Conservation (phyloP, 805 yeast genomes). For the Ogataea parapolymorpha region DNA sequence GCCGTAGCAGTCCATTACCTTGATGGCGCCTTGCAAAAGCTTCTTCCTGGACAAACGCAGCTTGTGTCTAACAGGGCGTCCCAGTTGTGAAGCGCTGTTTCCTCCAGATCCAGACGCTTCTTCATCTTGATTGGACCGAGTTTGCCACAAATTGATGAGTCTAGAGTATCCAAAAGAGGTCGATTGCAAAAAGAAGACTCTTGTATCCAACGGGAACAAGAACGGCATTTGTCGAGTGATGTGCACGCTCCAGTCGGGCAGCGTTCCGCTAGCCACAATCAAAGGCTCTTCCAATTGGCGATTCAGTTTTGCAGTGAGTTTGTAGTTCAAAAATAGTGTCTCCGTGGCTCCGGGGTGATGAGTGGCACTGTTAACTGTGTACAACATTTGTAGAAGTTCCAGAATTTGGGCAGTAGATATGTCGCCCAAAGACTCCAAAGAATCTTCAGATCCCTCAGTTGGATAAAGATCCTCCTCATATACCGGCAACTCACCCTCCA, state of each 20-base stretch:
- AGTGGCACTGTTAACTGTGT: slow-evolving; percentile 35
- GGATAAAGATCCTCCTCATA: slow-evolving; percentile 32
- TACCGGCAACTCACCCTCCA: slow-evolving; percentile 26
- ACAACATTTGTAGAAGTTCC: slow-evolving; percentile 45
- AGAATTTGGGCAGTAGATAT: slow-evolving; percentile 39
- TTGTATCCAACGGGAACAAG: slow-evolving; percentile 76
- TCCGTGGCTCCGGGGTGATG: slow-evolving; percentile 28
- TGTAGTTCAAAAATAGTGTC: slow-evolving; percentile 62
- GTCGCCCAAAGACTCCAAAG: slow-evolving; percentile 32
- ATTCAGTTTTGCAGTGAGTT: slow-evolving; percentile 79
- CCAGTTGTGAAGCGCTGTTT: slow-evolving; percentile 46
- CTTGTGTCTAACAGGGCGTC: slow-evolving; percentile 76
- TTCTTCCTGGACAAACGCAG: slow-evolving; percentile 70
- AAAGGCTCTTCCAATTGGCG: slow-evolving; percentile 88
- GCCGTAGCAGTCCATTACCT: slow-evolving; percentile 73
- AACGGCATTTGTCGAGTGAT: slow-evolving; percentile 77
- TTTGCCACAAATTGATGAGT: slow-evolving; percentile 73
- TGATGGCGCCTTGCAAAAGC: slow-evolving; percentile 72
- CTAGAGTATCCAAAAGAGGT: slow-evolving; percentile 91
- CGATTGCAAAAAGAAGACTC: slow-evolving; percentile 74
- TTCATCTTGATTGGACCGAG: slow-evolving; percentile 40
- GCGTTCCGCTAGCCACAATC: slow-evolving; percentile 77
- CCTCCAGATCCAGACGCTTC: slow-evolving; percentile 23
- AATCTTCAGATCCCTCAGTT: slow-evolving; percentile 26
- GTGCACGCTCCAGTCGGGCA: slow-evolving; percentile 81